Conservation (phyloP, 192 early-diverging fungal genomes). For the Dissophora globulifera region DNA sequence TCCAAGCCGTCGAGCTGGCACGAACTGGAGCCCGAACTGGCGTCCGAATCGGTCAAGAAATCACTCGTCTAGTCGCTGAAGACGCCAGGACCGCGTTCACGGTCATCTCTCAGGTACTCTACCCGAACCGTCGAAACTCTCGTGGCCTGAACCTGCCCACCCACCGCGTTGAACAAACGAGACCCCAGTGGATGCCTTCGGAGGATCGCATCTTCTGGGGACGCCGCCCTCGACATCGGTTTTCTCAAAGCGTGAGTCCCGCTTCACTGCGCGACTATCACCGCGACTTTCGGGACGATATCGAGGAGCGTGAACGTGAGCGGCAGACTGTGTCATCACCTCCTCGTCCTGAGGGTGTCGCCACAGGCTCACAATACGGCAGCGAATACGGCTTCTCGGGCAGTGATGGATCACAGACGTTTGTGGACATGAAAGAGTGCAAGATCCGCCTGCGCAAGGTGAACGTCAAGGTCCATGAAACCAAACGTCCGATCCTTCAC, state of each 20-base stretch:
- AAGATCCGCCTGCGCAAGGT: constrained; percentile 11
- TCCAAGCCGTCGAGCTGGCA: neutral
- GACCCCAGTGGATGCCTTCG: neutral
- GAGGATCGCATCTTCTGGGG: neutral
- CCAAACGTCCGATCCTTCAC: constrained; percentile 25
- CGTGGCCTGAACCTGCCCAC: neutral
- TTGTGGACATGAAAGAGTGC: constrained; percentile 20
- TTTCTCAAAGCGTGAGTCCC: neutral
- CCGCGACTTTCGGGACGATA: neutral
- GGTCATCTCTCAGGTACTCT: constrained; percentile 6
- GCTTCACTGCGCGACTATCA: neutral
- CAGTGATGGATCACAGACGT: neutral
- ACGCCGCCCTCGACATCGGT: constrained; percentile 2
- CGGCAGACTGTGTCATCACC: too few relatives aligned
- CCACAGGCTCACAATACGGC: too few relatives aligned
- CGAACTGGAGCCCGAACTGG: constrained; percentile 1
- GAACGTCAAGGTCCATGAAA: constrained; percentile 7
- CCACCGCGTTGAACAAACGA: neutral
- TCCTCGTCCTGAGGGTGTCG: too few relatives aligned
- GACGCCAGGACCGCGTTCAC: constrained; percentile 6
- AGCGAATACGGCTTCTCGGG: too few relatives aligned
- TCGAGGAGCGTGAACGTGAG: too few relatives aligned
- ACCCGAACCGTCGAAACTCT: constrained; percentile 1
- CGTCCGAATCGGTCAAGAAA: neutral
- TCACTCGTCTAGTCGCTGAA: neutral